Conservation (phyloP, 108 stramenopile species). For the Nannochloropsis oceanica region DNA sequence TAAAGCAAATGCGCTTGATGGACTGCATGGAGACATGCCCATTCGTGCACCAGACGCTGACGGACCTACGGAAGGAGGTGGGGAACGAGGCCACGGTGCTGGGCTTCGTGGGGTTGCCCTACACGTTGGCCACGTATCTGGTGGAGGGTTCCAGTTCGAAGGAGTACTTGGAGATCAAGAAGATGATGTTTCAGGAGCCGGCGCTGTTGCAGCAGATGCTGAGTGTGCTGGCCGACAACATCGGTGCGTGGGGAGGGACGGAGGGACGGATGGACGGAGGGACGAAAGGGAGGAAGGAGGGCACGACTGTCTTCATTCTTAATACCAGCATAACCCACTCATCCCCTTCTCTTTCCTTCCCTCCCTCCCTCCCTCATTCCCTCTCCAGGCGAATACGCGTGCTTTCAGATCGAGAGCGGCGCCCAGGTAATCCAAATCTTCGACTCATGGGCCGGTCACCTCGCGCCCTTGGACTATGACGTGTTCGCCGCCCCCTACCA, state of each 20-base stretch:
- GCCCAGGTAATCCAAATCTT: conserved; percentile 96
- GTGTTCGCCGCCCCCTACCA: conserved; percentile 83
- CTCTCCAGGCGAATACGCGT: not conserved
- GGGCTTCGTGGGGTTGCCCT: conserved; percentile 96
- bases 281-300: not conserved
- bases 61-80: conserved; percentile 52
- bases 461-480: conserved; percentile 65
- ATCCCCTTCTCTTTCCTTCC: not conserved
- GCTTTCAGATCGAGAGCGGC: conserved; percentile 80
- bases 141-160: conserved; percentile 84
- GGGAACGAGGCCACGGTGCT: conserved; percentile 76
- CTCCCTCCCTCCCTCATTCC: not conserved
- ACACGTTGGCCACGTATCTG: conserved; percentile 89
- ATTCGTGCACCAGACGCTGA: conserved; percentile 70
- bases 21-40: conserved; percentile 66
- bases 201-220: conserved; percentile 59
- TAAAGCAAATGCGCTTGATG: conserved; percentile 22
- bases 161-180: conserved; percentile 69
- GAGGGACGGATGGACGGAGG: not conserved
- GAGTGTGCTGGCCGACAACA: conserved; percentile 68
- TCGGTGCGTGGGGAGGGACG: conserved; percentile 44
- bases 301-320: too few species aligned
- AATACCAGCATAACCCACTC: too few species aligned
- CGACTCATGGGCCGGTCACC: conserved; percentile 93
- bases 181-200: conserved; percentile 44